A percentile compares a stretch with the other conserved stretches of the same genome.
Conservation (phyloP, 495 filamentous ascomycete species). For the Cryomyces minteri region DNA sequence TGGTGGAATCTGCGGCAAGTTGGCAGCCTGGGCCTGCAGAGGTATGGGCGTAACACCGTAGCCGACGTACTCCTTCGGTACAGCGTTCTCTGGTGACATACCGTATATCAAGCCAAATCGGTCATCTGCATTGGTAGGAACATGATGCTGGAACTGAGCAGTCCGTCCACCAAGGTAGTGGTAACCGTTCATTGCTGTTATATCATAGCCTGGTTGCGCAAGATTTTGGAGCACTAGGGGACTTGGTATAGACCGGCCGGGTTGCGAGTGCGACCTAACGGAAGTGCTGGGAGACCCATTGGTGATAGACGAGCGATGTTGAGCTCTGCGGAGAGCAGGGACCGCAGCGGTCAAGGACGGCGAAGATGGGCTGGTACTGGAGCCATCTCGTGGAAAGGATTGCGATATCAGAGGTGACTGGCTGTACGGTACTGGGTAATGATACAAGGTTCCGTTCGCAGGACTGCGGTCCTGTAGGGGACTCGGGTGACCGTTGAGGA, state of each 20-base stretch:
- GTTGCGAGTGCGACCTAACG: slow-evolving; percentile 46
- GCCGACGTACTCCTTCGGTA: slow-evolving; percentile 42
- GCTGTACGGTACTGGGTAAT: slow-evolving; percentile 28
- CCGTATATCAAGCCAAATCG: no score
- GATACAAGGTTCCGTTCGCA: slow-evolving; percentile 28
- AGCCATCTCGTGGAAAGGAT: slow-evolving; percentile 14
- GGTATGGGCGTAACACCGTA: slow-evolving; percentile 16
- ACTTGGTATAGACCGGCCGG: slow-evolving; percentile 34
- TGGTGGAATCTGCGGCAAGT: slow-evolving; percentile 24
- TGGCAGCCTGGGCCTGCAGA: no score
- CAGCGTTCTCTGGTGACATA: slow-evolving; percentile 2
- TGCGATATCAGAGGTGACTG: slow-evolving; percentile 26
- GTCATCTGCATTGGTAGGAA: no score
- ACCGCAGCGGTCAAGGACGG: slow-evolving; percentile 33
- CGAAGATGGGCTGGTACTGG: slow-evolving; percentile 41
- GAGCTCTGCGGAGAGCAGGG: slow-evolving; percentile 37
- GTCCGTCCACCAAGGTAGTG: not conserved
- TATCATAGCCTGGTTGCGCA: slow-evolving; percentile 11
- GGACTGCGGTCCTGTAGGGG: slow-evolving; percentile 29
- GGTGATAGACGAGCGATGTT: slow-evolving; percentile 35
- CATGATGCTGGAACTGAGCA: slow-evolving; percentile 3
- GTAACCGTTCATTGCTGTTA: not conserved
- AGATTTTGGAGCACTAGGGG: slow-evolving; percentile 16
- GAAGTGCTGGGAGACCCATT: slow-evolving; percentile 33
- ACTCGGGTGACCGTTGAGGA: slow-evolving; percentile 16